Percentiles rank a stretch among this genome's conserved stretches.
These are phyloP conservation scores for Fraxinus floribunda DNA, from an alignment of 305 asterid species.

Conservation along the genomic window DNA sequence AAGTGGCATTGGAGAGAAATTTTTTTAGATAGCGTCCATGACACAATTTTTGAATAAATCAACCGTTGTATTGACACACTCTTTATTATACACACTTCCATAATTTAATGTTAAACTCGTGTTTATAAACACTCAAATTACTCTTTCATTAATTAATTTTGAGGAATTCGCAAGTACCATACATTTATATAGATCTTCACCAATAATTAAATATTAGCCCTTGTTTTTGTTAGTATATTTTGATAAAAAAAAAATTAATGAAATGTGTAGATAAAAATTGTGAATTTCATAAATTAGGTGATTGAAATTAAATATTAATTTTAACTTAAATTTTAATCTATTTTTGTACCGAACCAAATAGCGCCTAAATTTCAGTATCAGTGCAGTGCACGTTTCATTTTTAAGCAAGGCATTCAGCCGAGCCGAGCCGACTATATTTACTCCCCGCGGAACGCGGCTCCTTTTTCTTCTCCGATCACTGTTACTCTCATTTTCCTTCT, in stretches of 20 bases:
- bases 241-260: too few relatives aligned
- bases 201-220: too few relatives aligned
- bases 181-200: too few relatives aligned
- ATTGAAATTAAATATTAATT: too few relatives aligned
- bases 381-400: neutral
- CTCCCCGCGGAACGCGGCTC: neutral
- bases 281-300: too few relatives aligned
- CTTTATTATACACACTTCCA: neutral
- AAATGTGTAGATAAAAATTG: too few relatives aligned
- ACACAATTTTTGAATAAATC: neutral
- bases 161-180: too few relatives aligned
- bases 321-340: too few relatives aligned
- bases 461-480: neutral
- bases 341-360: too few relatives aligned
- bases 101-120: neutral
- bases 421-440: neutral
- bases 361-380: neutral
- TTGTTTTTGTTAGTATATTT: too few relatives aligned
- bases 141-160: too few relatives aligned
- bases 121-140: too few relatives aligned
- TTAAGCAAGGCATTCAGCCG: neutral
- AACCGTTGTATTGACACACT: neutral
- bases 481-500: neutral
- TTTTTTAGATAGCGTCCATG: neutral
- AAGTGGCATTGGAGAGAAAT: neutral